phyloP scores from a whole-genome alignment of 352 stramenopile species.

The Globisporangium mamillatum region DNA sequence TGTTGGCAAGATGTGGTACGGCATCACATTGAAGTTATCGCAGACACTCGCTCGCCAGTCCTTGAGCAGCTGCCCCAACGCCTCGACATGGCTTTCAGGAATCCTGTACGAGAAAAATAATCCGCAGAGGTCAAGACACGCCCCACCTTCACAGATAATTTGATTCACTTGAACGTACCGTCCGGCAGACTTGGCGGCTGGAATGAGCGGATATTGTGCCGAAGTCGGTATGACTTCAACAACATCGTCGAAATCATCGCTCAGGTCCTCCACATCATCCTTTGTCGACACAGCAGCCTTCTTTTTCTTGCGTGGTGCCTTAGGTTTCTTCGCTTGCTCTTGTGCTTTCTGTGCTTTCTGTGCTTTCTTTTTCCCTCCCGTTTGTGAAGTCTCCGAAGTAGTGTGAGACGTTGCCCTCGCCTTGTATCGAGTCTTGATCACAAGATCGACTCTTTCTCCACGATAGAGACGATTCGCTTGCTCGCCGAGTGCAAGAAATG shows the following conservation, averaged over 20 bases:
- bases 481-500: slow-evolving; percentile 60
- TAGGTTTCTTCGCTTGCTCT: slow-evolving; percentile 19
- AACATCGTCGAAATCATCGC: slow-evolving; percentile 57
- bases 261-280: slow-evolving; percentile 60
- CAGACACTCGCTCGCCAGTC: slow-evolving; percentile 86
- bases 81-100: slow-evolving; percentile 60
- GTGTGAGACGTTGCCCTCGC: slow-evolving; percentile 25
- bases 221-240: slow-evolving; percentile 42
- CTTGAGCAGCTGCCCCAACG: slow-evolving; percentile 76
- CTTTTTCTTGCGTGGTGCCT: slow-evolving; percentile 30
- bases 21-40: slow-evolving; percentile 85
- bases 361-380: slow-evolving; percentile 32
- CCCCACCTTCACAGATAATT: neutral
- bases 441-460: slow-evolving; percentile 71
- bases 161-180: slow-evolving; percentile 31
- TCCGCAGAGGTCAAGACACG: neutral
- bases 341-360: slow-evolving; percentile 23
- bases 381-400: slow-evolving; percentile 19
- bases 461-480: slow-evolving; percentile 49
- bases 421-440: slow-evolving; percentile 75
- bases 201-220: slow-evolving; percentile 52
- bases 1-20: slow-evolving; percentile 85
- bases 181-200: slow-evolving; percentile 37
- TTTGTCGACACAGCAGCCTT: slow-evolving; percentile 34
- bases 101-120: slow-evolving; percentile 39